Conservation (phyloP, 148 eudicot genomes). For the Simmondsia chinensis region DNA sequence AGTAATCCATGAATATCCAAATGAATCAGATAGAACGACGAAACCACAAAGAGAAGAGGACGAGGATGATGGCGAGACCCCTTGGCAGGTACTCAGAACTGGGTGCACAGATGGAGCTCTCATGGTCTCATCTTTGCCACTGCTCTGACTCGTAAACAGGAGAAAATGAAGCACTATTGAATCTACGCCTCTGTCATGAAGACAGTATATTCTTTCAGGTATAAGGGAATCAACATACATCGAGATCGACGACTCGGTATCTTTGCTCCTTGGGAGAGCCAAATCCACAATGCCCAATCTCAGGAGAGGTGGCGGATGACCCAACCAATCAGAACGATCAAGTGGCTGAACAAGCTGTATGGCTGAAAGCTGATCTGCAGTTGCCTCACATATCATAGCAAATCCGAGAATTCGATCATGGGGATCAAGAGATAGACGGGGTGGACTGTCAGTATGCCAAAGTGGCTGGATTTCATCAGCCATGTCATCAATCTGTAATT, state of each 20-base stretch:
- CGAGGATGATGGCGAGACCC: constrained; percentile 28
- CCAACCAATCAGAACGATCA: constrained; percentile 64
- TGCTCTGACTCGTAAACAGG: constrained; percentile 72
- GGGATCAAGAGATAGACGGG: constrained; percentile 62
- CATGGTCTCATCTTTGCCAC: constrained; percentile 50
- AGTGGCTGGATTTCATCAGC: constrained; percentile 94
- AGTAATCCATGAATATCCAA: constrained; percentile 88
- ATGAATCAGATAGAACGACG: constrained; percentile 71
- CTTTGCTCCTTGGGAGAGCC: constrained; percentile 47
- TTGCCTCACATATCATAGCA: constrained; percentile 94
- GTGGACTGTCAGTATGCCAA: constrained; percentile 61
- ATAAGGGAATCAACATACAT: constrained; percentile 69
- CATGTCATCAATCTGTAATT: constrained; percentile 87
- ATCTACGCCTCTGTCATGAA: constrained; percentile 87
- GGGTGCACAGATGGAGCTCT: constrained; percentile 74
- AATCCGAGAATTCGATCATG: constrained; percentile 49
- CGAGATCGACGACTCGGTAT: constrained; percentile 35
- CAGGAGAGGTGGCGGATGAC: constrained; percentile 77
- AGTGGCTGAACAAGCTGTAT: constrained; percentile 54
- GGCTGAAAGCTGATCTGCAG: constrained; percentile 25
- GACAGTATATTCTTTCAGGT: constrained; percentile 66
- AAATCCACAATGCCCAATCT: constrained; percentile 86
- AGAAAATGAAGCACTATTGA: constrained; percentile 89
- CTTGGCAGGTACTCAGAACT: constrained; percentile 54
- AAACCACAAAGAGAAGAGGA: constrained; percentile 55